Evolutionary conservation across 768 basidiomycete species (phyloP), one percentile per base, ranked within the genome.

Genomic region (Lyophyllum decastes): DNA sequence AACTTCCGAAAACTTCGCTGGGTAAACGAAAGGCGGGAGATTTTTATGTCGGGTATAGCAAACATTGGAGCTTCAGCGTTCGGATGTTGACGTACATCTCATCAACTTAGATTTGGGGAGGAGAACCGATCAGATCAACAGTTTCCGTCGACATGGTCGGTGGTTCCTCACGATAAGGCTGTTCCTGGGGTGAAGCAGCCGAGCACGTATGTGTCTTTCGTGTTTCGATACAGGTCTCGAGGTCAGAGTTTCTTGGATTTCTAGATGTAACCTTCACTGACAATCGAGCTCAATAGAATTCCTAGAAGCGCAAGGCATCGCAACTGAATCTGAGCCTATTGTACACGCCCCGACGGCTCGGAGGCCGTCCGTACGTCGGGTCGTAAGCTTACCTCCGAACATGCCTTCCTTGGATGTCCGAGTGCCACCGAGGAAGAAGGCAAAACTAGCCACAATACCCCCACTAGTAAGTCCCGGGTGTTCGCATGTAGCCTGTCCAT

Each of bases 221-320:
- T 82, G 2, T 91, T 90, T 66, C 77, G 84, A 40, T 90, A 90
- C 67, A 74, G 85, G 24, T 74, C 83, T 35, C 72, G 69, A 54
- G 83, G 87, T 85, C 58, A 43, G 73, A 30, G 7, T 30, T 22
- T 27, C 26, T 7, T 53, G 35, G 24, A 48, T 46, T 8, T 48
- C 40, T 30, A 9, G 22, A 33, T 16, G 34, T 11, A 4, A n/a
- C 38, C 49, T 54, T 22, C 33, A 19, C 25, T 19, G 21, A 16
- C 43, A 44, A 35, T 35, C 35, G 34, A 4, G n/a, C 10, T 19
- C 52, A 48, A 27, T 55, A 83, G 84, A 80, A 40, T 85, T 82
- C 56, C 66, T 85, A 48, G 72, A 76, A 59, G 65, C 76, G 26
- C 83, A 84, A 67, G 81, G 83, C 2, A 85, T 86, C 44, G 73